Percentiles rank a stretch among this genome's conserved stretches.
Conservation (phyloP, 2,329 filamentous ascomycete genomes). For the Fusarium verticillioides region DNA sequence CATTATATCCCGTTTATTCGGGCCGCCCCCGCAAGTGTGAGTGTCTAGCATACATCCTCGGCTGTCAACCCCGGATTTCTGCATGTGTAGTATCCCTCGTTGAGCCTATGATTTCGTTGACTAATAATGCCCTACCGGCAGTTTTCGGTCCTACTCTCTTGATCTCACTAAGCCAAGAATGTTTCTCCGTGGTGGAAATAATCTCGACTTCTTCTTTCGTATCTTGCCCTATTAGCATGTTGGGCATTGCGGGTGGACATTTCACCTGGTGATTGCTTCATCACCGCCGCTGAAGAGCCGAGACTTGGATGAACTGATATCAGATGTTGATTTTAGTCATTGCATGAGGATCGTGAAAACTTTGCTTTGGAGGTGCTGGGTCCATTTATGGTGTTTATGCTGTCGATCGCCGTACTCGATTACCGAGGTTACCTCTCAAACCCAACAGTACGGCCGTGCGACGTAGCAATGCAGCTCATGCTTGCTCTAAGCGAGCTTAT, state of each 20-base stretch:
- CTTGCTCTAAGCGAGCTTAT: not conserved
- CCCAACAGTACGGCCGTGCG: not conserved
- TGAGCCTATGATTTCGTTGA: not conserved
- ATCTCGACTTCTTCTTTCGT: not conserved
- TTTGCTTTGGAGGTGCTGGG: too few relatives aligned
- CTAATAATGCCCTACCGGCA: not conserved
- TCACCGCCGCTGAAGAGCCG: constrained; percentile 7
- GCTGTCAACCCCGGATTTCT: not conserved
- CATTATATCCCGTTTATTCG: constrained; percentile 1
- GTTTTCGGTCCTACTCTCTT: constrained; percentile 12
- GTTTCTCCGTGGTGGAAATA: constrained; percentile 2
- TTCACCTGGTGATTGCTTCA: not conserved
- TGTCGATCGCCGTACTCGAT: not conserved
- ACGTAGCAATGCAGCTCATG: not conserved
- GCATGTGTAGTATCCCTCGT: not conserved
- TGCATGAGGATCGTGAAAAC: not conserved
- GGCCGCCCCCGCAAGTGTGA: constrained; percentile 21
- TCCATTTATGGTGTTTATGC: not conserved
- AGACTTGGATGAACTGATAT: not conserved
- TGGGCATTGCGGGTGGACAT: accelerated
- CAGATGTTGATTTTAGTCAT: not conserved
- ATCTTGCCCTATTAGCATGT: accelerated
- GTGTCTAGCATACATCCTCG: not conserved
- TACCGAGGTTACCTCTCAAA: not conserved
- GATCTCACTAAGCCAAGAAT: not conserved